Conservation (phyloP, 2,329 filamentous ascomycete genomes). For the Cladorrhinum sp. region DNA sequence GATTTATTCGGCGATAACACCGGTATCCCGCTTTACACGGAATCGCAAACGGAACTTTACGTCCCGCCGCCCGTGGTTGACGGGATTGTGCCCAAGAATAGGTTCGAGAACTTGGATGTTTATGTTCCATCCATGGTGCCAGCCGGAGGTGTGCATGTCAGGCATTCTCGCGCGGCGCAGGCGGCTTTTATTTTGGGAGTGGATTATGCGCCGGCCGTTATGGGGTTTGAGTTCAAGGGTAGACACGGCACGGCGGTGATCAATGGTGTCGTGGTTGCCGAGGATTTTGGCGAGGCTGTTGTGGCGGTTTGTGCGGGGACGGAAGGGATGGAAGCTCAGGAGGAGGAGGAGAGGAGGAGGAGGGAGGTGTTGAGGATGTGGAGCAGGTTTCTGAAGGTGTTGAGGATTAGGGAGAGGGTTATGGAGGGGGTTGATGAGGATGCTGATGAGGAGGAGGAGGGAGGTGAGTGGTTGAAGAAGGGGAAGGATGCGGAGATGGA, state of each 20-base stretch:
- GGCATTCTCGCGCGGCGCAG: constrained; percentile 55
- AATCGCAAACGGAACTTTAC: constrained; percentile 70
- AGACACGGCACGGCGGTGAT: constrained; percentile 81
- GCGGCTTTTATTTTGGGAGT: constrained; percentile 75
- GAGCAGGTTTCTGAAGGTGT: constrained; percentile 72
- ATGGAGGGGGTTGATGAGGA: constrained; percentile 54
- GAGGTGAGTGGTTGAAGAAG: constrained; percentile 12
- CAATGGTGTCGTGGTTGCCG: constrained; percentile 72
- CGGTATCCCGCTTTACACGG: constrained; percentile 57
- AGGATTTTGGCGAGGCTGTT: constrained; percentile 69
- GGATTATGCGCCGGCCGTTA: constrained; percentile 86
- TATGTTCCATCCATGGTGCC: constrained; percentile 94
- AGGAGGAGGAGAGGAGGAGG: constrained; percentile 61
- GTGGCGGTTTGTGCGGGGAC: constrained; percentile 66
- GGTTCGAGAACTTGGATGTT: constrained; percentile 89
- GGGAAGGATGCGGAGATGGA: not conserved
- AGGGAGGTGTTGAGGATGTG: constrained; percentile 64
- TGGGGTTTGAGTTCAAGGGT: constrained; percentile 84
- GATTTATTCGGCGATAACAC: constrained; percentile 36
- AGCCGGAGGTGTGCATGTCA: constrained; percentile 70
- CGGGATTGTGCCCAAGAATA: constrained; percentile 81
- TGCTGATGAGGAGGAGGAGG: constrained; percentile 38
- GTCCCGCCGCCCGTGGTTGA: constrained; percentile 70
- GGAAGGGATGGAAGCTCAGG: constrained; percentile 60
- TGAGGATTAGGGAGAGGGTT: constrained; percentile 73